Evolutionary conservation across 2,329 filamentous ascomycete species (phyloP).

Genomic region (Apiospora phragmitis): DNA sequence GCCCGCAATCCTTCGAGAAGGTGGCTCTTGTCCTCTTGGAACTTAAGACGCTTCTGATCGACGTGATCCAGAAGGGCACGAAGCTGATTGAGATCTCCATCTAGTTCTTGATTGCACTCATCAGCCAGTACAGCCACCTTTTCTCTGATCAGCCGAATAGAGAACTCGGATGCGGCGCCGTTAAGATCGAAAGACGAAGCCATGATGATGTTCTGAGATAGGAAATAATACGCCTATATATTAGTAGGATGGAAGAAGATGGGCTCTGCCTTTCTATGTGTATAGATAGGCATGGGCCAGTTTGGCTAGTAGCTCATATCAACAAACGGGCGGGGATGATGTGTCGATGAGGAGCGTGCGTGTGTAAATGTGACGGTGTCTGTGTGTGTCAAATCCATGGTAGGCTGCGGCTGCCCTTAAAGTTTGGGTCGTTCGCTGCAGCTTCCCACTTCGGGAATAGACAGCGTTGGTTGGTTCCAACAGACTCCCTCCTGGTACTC

Average conservation of each 20-base stretch:
- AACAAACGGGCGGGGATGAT: neutral
- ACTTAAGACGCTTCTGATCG: neutral
- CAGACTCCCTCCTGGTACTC: neutral
- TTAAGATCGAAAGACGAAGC: neutral
- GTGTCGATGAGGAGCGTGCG: neutral
- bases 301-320: neutral
- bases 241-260: neutral
- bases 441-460: neutral
- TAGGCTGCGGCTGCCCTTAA: neutral
- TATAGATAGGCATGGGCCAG: neutral
- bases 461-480: neutral
- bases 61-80: neutral
- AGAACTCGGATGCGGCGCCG: neutral
- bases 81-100: neutral
- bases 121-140: neutral
- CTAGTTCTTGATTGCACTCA: neutral
- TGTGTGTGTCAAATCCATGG: neutral
- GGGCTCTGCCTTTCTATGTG: neutral
- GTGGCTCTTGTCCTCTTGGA: neutral
- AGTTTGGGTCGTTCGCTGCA: neutral
- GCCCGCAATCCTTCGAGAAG: neutral
- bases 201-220: neutral
- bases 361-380: neutral
- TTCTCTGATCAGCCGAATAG: neutral
- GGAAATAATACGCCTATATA: neutral